phyloP scores from a whole-genome alignment of 192 early-diverging fungal genomes.

The Spinellus fusiger region DNA sequence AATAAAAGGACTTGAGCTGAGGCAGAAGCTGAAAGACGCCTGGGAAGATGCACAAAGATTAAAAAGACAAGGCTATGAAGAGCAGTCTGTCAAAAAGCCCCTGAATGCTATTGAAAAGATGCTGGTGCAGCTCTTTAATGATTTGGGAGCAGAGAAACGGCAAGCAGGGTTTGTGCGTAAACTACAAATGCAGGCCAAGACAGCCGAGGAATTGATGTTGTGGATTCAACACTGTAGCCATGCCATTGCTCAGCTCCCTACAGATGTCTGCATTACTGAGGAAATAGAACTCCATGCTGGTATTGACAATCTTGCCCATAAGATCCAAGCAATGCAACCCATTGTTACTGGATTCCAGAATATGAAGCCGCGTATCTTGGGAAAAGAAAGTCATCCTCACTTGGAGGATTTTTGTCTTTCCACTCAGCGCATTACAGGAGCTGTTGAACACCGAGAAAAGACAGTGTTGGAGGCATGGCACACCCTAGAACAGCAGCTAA shows the following conservation, averaged over 20 bases:
- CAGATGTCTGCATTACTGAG: slow-evolving; percentile 20
- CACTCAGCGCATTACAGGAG: not conserved
- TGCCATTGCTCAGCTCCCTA: slow-evolving; percentile 14
- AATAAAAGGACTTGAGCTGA: not conserved
- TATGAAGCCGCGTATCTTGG: slow-evolving; percentile 15
- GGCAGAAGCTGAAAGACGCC: not conserved
- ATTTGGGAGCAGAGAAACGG: slow-evolving; percentile 11
- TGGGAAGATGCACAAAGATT: not conserved
- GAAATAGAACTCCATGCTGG: slow-evolving; percentile 17
- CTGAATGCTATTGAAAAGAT: not conserved
- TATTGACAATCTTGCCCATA: slow-evolving; percentile 15
- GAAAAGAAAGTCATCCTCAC: slow-evolving; percentile 3
- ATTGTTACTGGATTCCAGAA: slow-evolving; percentile 19
- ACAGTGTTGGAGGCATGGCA: slow-evolving; percentile 29
- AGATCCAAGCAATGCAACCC: slow-evolving; percentile 15
- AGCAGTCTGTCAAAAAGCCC: not conserved
- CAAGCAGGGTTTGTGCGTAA: slow-evolving; percentile 22
- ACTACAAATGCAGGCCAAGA: slow-evolving; percentile 21
- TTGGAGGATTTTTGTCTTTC: slow-evolving; percentile 5
- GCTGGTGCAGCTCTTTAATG: not conserved
- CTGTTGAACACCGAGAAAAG: slow-evolving; percentile 18
- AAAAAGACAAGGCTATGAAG: not conserved
- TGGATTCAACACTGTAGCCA: slow-evolving; percentile 24
- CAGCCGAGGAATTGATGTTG: slow-evolving; percentile 12
- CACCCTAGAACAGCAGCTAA: slow-evolving; percentile 17